These are phyloP conservation scores for Termitomyces sp. DNA, from an alignment of 768 basidiomycete species.

Conservation along the genomic window DNA sequence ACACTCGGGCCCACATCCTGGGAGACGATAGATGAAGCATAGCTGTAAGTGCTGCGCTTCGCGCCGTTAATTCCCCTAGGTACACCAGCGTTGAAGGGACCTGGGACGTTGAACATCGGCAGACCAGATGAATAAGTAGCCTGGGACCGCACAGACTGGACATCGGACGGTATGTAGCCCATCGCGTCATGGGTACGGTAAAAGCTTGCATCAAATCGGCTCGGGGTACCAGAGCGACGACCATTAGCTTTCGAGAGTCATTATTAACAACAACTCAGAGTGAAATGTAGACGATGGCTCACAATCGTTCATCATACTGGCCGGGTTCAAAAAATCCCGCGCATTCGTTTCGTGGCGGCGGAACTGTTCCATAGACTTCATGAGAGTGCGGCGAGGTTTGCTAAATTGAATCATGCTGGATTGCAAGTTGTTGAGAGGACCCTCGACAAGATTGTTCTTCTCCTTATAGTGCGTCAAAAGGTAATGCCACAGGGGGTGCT, in stretches of 20 bases:
- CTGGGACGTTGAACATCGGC: conserved; percentile 71
- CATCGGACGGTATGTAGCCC: conserved; percentile 92
- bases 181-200: conserved; percentile 93
- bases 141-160: conserved; percentile 93
- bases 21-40: conserved; percentile 90
- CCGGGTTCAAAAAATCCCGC: conserved; percentile 56
- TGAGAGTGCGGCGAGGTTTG: conserved; percentile 86
- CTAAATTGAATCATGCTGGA: conserved; percentile 99
- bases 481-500: conserved; percentile 99
- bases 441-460: conserved; percentile 88
- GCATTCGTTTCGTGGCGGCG: conserved; percentile 90
- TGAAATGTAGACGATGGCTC: conserved; percentile 18
- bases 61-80: conserved; percentile 52
- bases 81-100: conserved; percentile 64
- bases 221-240: conserved; percentile 82
- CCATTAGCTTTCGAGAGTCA: conserved; percentile 27
- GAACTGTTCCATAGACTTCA: conserved; percentile 90
- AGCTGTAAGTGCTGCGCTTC: conserved; percentile 76
- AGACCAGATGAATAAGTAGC: conserved; percentile 92
- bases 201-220: conserved; percentile 93
- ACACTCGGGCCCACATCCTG: conserved; percentile 76
- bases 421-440: conserved; percentile 93
- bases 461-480: conserved; percentile 99
- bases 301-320: conserved; percentile 45
- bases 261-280: conserved; percentile 2